These are phyloP conservation scores for Entomortierella beljakovae DNA, from an alignment of 192 early-diverging fungal genomes.

Conservation along the genomic window DNA sequence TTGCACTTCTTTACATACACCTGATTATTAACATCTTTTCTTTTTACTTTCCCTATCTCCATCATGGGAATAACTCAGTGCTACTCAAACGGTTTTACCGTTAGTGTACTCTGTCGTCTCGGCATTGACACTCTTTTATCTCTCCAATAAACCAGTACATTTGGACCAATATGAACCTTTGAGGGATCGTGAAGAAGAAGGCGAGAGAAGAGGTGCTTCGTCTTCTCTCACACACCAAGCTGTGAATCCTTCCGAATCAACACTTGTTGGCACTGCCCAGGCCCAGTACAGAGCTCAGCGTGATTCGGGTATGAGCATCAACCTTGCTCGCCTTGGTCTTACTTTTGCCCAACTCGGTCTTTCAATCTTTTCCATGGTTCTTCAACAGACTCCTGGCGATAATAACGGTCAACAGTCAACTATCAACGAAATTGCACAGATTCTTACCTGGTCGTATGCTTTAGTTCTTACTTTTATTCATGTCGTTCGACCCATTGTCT, in stretches of 20 bases:
- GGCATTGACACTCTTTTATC: constrained; percentile 17
- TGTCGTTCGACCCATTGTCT: constrained; percentile 16
- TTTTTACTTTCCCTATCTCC: neutral
- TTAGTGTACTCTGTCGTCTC: constrained; percentile 25
- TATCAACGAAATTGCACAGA: neutral
- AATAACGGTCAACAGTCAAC: neutral
- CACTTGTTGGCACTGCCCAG: constrained; percentile 16
- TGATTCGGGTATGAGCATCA: constrained; percentile 26
- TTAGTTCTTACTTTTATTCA: constrained; percentile 25
- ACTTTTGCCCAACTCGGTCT: constrained; percentile 20
- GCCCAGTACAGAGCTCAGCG: constrained; percentile 37
- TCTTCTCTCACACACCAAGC: neutral
- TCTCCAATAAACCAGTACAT: constrained; percentile 35
- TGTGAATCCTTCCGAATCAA: constrained; percentile 1
- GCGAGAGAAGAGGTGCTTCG: neutral
- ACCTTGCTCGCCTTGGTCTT: constrained; percentile 21
- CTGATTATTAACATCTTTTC: neutral
- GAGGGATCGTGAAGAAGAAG: neutral
- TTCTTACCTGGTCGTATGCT: constrained; percentile 22
- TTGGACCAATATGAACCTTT: constrained; percentile 33
- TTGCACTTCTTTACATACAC: neutral
- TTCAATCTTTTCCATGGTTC: constrained; percentile 6
- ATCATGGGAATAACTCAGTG: neutral
- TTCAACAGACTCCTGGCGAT: neutral
- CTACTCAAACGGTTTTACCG: constrained; percentile 10